Evolutionary conservation across 2,329 filamentous ascomycete species (phyloP), one percentile per base, ranked within the genome.

Genomic region (Diaporthe capsici): DNA sequence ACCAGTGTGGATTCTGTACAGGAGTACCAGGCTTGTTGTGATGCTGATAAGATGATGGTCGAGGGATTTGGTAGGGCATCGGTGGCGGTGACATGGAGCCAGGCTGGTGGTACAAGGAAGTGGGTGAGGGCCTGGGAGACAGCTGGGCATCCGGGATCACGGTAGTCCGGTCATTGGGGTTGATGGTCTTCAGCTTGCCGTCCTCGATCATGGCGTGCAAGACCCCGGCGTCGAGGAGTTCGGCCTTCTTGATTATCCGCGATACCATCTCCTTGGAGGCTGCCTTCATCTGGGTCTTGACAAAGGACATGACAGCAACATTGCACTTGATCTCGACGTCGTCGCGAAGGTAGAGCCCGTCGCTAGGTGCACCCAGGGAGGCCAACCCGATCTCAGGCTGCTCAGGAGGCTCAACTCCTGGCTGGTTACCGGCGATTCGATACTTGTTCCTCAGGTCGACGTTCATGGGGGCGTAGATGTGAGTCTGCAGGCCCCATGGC

Each of bases 281-380:
- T 12, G 90, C 87, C 83, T 92, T 93, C 80, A 90, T 88, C 81
- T 94, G 91, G 75, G 89, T 87, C 85, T 92, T 93, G 78, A 94
- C 92, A 75, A 93, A 93, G 65, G 86, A 81, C 75, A 92, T 87
- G 83, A 93, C 87, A 76, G 92, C 88, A 72, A 94, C 85, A 81
- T 93, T 94, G 86, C 91, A 93, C 79, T 89, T 89, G 83, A 94
- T 92, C 81, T 94, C 92, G 55, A 94, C 92, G 77, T 94, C 92
- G 79, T 94, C 92, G 74, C 92, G 88, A 75, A 94, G 84, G 79
- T 94, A 94, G 4, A 94, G 83, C 0, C 92, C 92, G 75, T 94
- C 91, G 34, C 86, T 84, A 0, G 92, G 92, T 0, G 88, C 90
- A 60, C 91, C 91, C 0, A 93, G 87, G 44, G 82, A 81, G n/a